Evolutionary conservation across 163 green algal species (phyloP), one percentile per base, ranked within the genome.

Genomic region (Chlorella variabilis): DNA sequence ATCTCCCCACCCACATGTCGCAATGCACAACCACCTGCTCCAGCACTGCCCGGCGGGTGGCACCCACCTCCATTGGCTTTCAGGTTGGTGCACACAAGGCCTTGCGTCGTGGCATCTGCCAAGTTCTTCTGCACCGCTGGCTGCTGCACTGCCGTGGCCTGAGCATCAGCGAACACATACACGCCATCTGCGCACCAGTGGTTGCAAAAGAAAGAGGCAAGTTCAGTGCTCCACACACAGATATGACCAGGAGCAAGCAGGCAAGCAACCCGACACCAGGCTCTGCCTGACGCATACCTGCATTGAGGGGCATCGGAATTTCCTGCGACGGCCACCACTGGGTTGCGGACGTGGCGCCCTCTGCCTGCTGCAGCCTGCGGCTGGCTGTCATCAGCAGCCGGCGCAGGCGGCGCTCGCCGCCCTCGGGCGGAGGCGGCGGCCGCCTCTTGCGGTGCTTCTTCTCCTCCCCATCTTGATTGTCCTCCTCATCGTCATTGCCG

Each of bases 101-200:
- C 70, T 18, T 18, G 11, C 29, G 58, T 36, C 2, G 31, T 25
- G 3, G 3, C 48, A 1, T 20, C 31, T 1, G 9, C 0, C 31
- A 77, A 31, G 5, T 65, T 77, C 33, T 3, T 4, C 31, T 51
- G 11, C 4, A 25, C 23, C 5, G 31, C 9, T 3, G 7, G 9
- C 48, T 34, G n/a, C 31, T 66, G 31, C 45, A 39, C 21, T 3
- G 18, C 4, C 5, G 48, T 27, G 4, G 48, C 48, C 29, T 41
- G 7, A 21, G 45, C 36, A 41, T 77, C 70, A 9, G 48, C 70
- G 66, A 66, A 77, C 48, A 77, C 48, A 25, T 51, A 77, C 48
- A 77, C 70, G 33, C 70, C 70, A 34, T 77, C 70, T 77, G 70
- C 69, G 48, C 61, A 8, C 11, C 45, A 54, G 62, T 11, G 66